Conservation (phyloP, 345 rosid genomes). For the Leavenworthia alabamica region DNA sequence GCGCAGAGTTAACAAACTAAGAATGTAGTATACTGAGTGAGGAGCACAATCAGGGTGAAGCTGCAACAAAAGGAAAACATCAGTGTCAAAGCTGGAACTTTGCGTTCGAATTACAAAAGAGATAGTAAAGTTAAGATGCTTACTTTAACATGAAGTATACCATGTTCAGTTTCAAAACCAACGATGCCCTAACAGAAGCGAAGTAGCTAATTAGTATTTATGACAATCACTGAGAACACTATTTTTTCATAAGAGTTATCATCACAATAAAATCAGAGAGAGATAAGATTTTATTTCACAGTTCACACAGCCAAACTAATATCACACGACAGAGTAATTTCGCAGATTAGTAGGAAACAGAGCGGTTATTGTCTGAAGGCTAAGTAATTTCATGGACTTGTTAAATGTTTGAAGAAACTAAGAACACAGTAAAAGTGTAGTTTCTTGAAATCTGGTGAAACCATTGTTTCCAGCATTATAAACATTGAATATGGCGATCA, state of each 20-base stretch:
- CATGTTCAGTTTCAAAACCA: constrained; percentile 73
- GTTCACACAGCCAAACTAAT: neutral
- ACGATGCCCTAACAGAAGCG: constrained; percentile 58
- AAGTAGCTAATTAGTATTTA: constrained; percentile 4
- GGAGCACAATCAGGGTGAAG: constrained; percentile 96
- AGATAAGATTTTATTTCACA: neutral
- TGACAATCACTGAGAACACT: neutral
- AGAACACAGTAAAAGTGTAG: neutral
- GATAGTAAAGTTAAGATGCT: constrained; percentile 17
- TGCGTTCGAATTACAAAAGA: neutral
- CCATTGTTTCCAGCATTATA: no score
- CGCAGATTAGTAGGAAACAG: neutral
- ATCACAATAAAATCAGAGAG: neutral
- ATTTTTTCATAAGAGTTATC: neutral
- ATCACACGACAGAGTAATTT: neutral
- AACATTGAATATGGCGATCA: neutral
- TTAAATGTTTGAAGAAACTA: neutral
- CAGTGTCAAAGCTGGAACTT: neutral
- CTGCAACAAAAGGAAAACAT: constrained; percentile 38
- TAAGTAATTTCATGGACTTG: neutral
- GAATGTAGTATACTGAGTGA: constrained; percentile 71
- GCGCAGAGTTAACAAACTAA: constrained; percentile 60
- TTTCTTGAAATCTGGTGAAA: neutral
- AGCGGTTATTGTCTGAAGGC: no score
- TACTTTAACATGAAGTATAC: constrained; percentile 77